Evolutionary conservation across 192 early-diverging fungal genomes (phyloP), one percentile per base, ranked within the genome.

Genomic region (Lobulomyces angularis): DNA sequence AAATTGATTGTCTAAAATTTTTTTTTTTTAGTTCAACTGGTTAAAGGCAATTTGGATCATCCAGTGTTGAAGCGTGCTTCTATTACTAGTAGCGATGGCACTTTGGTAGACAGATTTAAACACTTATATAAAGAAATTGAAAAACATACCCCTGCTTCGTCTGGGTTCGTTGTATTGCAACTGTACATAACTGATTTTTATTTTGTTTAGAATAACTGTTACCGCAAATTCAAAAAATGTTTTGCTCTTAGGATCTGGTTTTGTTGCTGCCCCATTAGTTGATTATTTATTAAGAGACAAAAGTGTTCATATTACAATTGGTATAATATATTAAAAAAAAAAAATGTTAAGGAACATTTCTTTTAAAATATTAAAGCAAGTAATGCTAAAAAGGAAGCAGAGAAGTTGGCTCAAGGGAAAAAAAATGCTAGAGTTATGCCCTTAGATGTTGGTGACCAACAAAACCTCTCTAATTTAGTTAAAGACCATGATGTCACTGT

Each of bases 401-500:
- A 74, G 11, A 47, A 53, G 8, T 56, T 96, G 26, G 78, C 80
- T 5, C 42, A 65, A 8, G 65, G 72, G 40, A 62, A 71, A 21
- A 37, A 61, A 14, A 69, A 76, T 40, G 77, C 80, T 3, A 67
- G 66, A 6, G 71, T 84, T 39, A 66, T 77, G 16, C 65, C 77
- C 31, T 65, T 93, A 42, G 87, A 96, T 54, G 83, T 94, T 27
- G 67, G 65, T 44, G 69, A 90, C 58, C 75, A 81, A 44, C 52
- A 55, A 6, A 75, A 77, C 7, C 68, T 98, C 33, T 76, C 77
- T 16, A 64, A 67, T 4, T 73, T 79, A 9, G 71, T 96, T 34
- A 67, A 75, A 8, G 65, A 79, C 23, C 86, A 94, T 61, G 94
- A 98, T 51, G 47, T 98, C 23, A 81, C 86, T 24, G 89, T 98